Percentiles rank a stretch among this genome's conserved stretches.
phyloP scores from a whole-genome alignment of 2,329 filamentous ascomycete species.

The Colletotrichum plurivorum region DNA sequence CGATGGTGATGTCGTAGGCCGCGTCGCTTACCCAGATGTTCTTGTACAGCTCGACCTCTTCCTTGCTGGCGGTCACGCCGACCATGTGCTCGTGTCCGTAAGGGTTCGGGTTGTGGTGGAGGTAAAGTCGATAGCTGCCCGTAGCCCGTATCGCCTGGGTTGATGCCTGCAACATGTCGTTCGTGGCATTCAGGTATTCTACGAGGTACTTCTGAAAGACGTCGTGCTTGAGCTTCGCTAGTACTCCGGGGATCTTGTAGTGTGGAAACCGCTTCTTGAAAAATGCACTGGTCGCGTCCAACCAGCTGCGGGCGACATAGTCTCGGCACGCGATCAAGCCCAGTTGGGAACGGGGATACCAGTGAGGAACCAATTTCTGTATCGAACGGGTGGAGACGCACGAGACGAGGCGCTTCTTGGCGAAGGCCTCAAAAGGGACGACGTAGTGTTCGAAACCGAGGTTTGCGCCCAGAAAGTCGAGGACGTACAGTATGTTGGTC shows the following conservation, averaged over 20 bases:
- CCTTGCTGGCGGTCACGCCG: slow-evolving; percentile 26
- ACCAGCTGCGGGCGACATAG: slow-evolving; percentile 7
- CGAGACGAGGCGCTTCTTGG: slow-evolving; percentile 14
- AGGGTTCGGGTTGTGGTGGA: slow-evolving; percentile 35
- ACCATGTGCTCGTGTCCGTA: slow-evolving; percentile 29
- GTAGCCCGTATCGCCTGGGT: slow-evolving; percentile 6
- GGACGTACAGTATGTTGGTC: slow-evolving; percentile 19
- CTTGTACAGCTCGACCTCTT: slow-evolving; percentile 25
- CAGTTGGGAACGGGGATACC: slow-evolving; percentile 15
- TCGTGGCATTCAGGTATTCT: not conserved
- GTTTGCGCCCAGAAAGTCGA: slow-evolving; percentile 34
- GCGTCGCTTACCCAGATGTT: slow-evolving; percentile 31
- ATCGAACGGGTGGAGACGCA: slow-evolving; percentile 12
- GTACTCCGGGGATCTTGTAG: slow-evolving; percentile 10
- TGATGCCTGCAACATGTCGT: slow-evolving; percentile 10
- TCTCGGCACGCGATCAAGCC: slow-evolving; percentile 27
- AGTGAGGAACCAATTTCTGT: slow-evolving; percentile 10
- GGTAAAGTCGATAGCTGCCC: slow-evolving; percentile 21
- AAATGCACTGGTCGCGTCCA: not conserved
- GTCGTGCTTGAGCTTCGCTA: slow-evolving; percentile 19
- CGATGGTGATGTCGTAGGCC: slow-evolving; percentile 17
- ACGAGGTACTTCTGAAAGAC: not conserved
- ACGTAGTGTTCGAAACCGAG: slow-evolving; percentile 23
- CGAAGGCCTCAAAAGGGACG: slow-evolving; percentile 23
- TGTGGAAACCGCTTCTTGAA: slow-evolving; percentile 1